Conservation (phyloP, 1,284 basidiomycete species). For the Leccinum cinnamomeum region DNA sequence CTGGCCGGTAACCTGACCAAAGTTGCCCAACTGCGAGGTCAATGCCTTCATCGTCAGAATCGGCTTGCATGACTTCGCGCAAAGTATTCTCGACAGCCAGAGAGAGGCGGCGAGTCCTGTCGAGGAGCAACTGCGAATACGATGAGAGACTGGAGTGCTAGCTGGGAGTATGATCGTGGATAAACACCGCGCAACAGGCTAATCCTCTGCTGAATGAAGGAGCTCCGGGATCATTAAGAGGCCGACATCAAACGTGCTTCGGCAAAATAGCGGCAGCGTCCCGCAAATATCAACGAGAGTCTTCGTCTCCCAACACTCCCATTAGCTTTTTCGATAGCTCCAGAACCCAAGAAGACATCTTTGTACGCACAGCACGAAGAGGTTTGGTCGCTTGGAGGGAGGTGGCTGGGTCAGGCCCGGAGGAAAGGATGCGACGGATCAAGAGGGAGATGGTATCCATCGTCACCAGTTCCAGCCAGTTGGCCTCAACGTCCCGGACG, state of each 20-base stretch:
- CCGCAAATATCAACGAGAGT: conserved; percentile 31
- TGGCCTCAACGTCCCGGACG: conserved; percentile 35
- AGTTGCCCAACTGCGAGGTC: conserved; percentile 36
- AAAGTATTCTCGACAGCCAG: conserved; percentile 9
- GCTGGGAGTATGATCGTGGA: conserved; percentile 35
- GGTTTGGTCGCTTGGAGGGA: conserved; percentile 21
- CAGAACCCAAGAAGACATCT: conserved; percentile 35
- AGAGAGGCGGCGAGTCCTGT: conserved; percentile 33
- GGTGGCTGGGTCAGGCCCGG: conserved; percentile 14
- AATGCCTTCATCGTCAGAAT: conserved; percentile 23
- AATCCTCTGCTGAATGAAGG: conserved; percentile 28
- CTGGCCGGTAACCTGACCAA: conserved; percentile 39
- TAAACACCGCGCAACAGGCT: conserved; percentile 37
- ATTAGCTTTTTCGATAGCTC: conserved; percentile 31
- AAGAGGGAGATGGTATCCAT: conserved; percentile 39
- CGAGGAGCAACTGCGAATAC: conserved; percentile 22
- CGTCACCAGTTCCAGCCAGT: conserved; percentile 44
- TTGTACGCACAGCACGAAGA: conserved; percentile 34
- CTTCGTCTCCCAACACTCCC: conserved; percentile 18
- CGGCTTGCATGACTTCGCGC: conserved; percentile 9
- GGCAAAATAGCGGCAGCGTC: conserved; percentile 34
- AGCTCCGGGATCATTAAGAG: conserved; percentile 18
- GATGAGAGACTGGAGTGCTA: conserved; percentile 6
- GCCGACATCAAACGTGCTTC: conserved; percentile 42
- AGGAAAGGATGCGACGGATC: conserved; percentile 37